phyloP scores from a whole-genome alignment of 352 stramenopile genomes.

The Pythium brassicae region DNA sequence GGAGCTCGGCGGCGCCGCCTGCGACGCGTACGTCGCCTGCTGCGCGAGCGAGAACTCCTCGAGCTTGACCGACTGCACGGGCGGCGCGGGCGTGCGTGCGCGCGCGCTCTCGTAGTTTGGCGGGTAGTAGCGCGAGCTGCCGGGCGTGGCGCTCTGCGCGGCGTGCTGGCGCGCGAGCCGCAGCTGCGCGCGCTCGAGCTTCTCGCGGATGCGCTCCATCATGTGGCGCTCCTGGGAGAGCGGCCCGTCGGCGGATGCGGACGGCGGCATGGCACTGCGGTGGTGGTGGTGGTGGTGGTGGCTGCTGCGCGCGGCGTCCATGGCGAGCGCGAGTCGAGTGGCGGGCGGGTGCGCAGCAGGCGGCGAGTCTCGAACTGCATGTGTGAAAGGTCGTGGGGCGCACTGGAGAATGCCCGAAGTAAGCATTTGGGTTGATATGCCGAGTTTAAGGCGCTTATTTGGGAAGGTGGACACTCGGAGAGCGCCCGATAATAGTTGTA shows the following conservation, averaged over 20 bases:
- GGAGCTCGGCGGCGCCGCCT: slow-evolving; percentile 9
- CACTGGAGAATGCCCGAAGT: too few relatives aligned
- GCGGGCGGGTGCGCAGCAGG: too few relatives aligned
- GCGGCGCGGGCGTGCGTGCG: slow-evolving; percentile 9
- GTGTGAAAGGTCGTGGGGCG: too few relatives aligned
- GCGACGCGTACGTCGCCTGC: slow-evolving; percentile 4
- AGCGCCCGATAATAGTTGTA: too few relatives aligned
- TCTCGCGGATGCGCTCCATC: slow-evolving; percentile 71
- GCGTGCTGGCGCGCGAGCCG: slow-evolving; percentile 36
- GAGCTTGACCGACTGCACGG: slow-evolving; percentile 34
- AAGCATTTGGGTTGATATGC: too few relatives aligned
- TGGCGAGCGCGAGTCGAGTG: too few relatives aligned
- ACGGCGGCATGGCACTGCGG: background rate
- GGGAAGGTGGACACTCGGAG: too few relatives aligned
- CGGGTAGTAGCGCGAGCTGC: slow-evolving; percentile 31
- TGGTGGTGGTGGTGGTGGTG: background rate
- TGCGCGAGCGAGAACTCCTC: slow-evolving; percentile 25
- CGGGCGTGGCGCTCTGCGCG: slow-evolving; percentile 13
- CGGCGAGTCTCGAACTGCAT: too few relatives aligned
- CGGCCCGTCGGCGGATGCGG: background rate
- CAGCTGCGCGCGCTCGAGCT: slow-evolving; percentile 57
- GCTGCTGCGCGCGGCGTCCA: slow-evolving; percentile 26
- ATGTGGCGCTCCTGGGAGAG: slow-evolving; percentile 53
- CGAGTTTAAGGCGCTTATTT: too few relatives aligned
- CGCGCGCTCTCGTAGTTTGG: slow-evolving; percentile 20